Evolutionary conservation across 306 rosid species (phyloP), one percentile per base, ranked within the genome.

Genomic region (Lathyrus oleraceus): DNA sequence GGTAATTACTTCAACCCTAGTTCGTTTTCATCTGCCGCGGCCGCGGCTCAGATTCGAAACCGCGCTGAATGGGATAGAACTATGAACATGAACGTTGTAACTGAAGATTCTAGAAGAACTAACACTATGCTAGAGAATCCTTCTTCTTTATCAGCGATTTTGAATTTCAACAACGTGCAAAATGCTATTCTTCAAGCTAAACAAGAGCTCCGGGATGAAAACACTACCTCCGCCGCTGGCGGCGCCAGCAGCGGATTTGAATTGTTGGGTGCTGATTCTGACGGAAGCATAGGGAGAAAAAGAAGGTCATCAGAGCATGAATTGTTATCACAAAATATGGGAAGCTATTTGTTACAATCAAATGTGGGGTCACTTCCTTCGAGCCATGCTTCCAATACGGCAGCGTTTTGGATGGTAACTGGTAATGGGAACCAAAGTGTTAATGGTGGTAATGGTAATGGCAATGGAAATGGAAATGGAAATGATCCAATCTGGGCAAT

Each of bases 321-420:
- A 67, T 61, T 85, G 13, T 57, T 57, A 25, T 54, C 95, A 10
- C 89, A 85, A 44, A 56, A 79, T 64, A 62, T 81, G 70, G 97
- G 92, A 35, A 86, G 70, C 32, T 92, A 89, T 65, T 70, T 89
- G 73, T 69, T 92, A 80, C 97, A 92, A 69, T 85, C 95, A 0
- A 86, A 76, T 64, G 49, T 91, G 1, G 91, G 97, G 15, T 83
- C 91, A 1, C 78, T 90, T 78, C 91, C 92, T 62, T 83, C 92
- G 1, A 88, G 78, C 32, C 91, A 88, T 3, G 69, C 84, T 44
- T 83, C 87, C 3, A 57, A 53, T 61, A 91, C 97, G 69, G 90
- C 89, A 1, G 75, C 91, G 58, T 81, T 90, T 83, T 93, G 90
- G 89, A 87, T 88, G 96, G 69, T 91, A 49, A 51, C 92, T 0